Base-by-base conservation (phyloP, 345 rosid species). In the Triadica sebifera region DNA sequence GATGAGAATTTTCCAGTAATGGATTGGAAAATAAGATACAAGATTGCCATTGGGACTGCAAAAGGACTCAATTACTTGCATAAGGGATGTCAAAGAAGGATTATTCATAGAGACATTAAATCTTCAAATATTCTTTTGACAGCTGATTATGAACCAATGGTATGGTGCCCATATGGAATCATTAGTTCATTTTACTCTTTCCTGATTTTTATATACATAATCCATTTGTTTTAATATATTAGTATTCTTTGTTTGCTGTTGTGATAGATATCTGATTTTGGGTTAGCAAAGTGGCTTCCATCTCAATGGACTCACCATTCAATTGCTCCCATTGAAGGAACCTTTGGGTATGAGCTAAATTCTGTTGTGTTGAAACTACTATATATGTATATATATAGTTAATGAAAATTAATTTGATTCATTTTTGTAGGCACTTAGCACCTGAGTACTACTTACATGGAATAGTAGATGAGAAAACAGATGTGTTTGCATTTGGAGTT, bases 291-390 rank as follows among this genome's bases (percentile, higher is more conserved):
- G 79, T 95, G 98, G 99, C 89, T 95, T 75, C 98, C 99, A 69
- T 90, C 99, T 66, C 94, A 93, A 76, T 95, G 98, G 98, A 84
- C 93, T 84, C 99, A 95, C 79, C 99, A 95, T 83, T 95, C 99
- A 50, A 93, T 93, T 75, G 96, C 90, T 74, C 99, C 98, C 22
- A 95, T 95, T 69, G 99, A 95, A 89, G 99, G 99, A 70, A 95
- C 97, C 77, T 95, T 95, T 79, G 99, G 99, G 99, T 91, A 88
- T 22, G 2, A 19, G 2, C 20, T 20, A 64, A 5, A 60, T 13
- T 13, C 3, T 53, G 29, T 9, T 51, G 43, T 39, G 1, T 29
- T 29, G 34, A 29, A 29, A 29, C 34, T 29, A 29, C 34, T 29
- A 29, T 29, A 29, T 29, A 29, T 29, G 2, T 29, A 29, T 29